Conservation (phyloP, 2,329 filamentous ascomycete species). For the Lithohypha guttulata region DNA sequence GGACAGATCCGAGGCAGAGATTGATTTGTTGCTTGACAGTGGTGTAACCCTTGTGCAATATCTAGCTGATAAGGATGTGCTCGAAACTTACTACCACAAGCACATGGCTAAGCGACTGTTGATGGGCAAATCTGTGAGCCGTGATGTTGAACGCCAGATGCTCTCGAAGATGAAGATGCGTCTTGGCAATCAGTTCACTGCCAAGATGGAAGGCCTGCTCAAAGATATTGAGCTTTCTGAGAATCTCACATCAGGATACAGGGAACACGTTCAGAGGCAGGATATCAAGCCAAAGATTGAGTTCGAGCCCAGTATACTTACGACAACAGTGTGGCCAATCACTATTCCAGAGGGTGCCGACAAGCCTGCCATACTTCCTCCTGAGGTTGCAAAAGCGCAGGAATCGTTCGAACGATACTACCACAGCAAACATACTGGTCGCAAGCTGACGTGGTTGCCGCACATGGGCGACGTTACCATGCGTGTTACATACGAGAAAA, state of each 20-base stretch:
- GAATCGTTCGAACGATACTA: conserved; percentile 85
- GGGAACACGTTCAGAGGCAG: conserved; percentile 52
- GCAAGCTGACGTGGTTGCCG: conserved; percentile 73
- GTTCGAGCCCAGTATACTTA: conserved; percentile 73
- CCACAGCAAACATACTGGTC: conserved; percentile 71
- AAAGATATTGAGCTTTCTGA: conserved; percentile 85
- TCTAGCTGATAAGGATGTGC: conserved; percentile 82
- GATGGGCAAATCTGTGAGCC: conserved; percentile 78
- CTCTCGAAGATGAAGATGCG: conserved; percentile 96
- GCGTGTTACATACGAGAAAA: conserved; percentile 63
- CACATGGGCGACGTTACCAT: conserved; percentile 78
- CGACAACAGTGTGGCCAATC: conserved; percentile 88
- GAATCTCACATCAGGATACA: conserved; percentile 70
- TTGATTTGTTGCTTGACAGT: conserved; percentile 76
- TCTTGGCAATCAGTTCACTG: conserved; percentile 85
- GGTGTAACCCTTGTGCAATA: conserved; percentile 81
- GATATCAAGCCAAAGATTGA: conserved; percentile 58
- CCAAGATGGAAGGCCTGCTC: conserved; percentile 94
- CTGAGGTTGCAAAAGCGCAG: conserved; percentile 62
- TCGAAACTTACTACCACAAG: conserved; percentile 97
- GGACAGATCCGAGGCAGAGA: conserved; percentile 79
- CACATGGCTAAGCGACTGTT: conserved; percentile 81
- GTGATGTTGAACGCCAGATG: conserved; percentile 90
- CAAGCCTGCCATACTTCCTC: conserved; percentile 59
- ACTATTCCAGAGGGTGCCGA: conserved; percentile 39